Conservation (phyloP, 805 yeast genomes). For the Hanseniaspora pseudoguilliermondii region DNA sequence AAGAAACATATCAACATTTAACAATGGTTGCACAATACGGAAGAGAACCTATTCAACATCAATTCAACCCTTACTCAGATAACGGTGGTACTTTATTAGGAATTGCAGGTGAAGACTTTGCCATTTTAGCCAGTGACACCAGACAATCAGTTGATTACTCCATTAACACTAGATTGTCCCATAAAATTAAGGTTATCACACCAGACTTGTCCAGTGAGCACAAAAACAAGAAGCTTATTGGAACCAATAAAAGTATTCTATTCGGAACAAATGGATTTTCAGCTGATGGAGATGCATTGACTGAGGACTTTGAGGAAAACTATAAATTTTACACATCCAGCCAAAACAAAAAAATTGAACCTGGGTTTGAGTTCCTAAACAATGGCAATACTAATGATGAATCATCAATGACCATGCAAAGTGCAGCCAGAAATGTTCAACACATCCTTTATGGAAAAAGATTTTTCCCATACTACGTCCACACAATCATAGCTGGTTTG, state of each 20-base stretch:
- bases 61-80: conserved; percentile 85
- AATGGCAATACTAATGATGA: not conserved
- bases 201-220: not conserved
- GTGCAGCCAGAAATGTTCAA: conserved; percentile 86
- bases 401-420: conserved; percentile 40
- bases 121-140: conserved; percentile 96
- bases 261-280: conserved; percentile 93
- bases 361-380: conserved; percentile 22
- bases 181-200: conserved; percentile 6
- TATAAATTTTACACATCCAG: conserved; percentile 89
- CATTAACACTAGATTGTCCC: conserved; percentile 59
- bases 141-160: conserved; percentile 89
- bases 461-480: conserved; percentile 92
- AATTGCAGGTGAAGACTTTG: conserved; percentile 95
- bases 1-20: not conserved
- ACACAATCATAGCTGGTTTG: conserved; percentile 86
- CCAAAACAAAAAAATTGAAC: conserved; percentile 39
- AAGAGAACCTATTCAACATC: conserved; percentile 70
- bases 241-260: conserved; percentile 75
- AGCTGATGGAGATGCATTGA: conserved; percentile 83
- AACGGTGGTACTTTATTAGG: conserved; percentile 96
- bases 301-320: conserved; percentile 51
- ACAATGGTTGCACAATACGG: conserved; percentile 7
- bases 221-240: conserved; percentile 77
- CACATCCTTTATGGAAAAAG: conserved; percentile 84